Conservation (phyloP, 768 basidiomycete genomes). For the Sutorius australiensis region DNA sequence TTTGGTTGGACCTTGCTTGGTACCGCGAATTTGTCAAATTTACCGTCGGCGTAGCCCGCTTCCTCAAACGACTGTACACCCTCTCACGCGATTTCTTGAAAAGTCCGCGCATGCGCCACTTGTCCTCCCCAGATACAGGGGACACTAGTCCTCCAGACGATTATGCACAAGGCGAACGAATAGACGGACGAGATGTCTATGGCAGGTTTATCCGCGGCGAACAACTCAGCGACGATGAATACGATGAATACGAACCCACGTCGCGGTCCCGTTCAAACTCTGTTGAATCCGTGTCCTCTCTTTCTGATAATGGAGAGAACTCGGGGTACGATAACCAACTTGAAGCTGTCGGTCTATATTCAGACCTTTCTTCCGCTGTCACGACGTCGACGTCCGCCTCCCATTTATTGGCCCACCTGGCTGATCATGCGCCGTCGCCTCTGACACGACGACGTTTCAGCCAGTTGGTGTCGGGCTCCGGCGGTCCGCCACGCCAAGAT, state of each 20-base stretch:
- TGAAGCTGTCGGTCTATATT: slow-evolving; percentile 50
- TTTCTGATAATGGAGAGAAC: slow-evolving; percentile 31
- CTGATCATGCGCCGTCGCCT: slow-evolving; percentile 39
- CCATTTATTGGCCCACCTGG: slow-evolving; percentile 54
- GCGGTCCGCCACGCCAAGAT: slow-evolving; percentile 4
- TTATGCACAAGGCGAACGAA: slow-evolving; percentile 7
- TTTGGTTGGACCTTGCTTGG: slow-evolving; percentile 41
- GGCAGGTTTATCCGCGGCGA: slow-evolving; percentile 60
- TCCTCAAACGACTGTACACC: slow-evolving; percentile 20
- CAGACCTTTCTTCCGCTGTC: slow-evolving; percentile 45
- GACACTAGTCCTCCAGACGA: slow-evolving; percentile 6
- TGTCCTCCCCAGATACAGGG: slow-evolving; percentile 3
- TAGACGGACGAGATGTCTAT: slow-evolving; percentile 43
- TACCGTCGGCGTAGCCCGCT: slow-evolving; percentile 26
- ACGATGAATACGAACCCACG: slow-evolving; percentile 34
- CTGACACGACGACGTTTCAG: slow-evolving; percentile 48
- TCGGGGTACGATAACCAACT: slow-evolving; percentile 24
- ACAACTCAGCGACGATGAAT: slow-evolving; percentile 46
- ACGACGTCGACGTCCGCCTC: slow-evolving; percentile 36
- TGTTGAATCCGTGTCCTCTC: slow-evolving; percentile 22
- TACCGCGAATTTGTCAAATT: slow-evolving; percentile 38
- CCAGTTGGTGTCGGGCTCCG: slow-evolving; percentile 31
- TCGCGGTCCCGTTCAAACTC: slow-evolving; percentile 21
- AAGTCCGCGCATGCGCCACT: slow-evolving; percentile 10
- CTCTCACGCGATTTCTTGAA: slow-evolving; percentile 18